phyloP scores from a whole-genome alignment of 1,284 basidiomycete genomes.

The Vanrija sp. region DNA sequence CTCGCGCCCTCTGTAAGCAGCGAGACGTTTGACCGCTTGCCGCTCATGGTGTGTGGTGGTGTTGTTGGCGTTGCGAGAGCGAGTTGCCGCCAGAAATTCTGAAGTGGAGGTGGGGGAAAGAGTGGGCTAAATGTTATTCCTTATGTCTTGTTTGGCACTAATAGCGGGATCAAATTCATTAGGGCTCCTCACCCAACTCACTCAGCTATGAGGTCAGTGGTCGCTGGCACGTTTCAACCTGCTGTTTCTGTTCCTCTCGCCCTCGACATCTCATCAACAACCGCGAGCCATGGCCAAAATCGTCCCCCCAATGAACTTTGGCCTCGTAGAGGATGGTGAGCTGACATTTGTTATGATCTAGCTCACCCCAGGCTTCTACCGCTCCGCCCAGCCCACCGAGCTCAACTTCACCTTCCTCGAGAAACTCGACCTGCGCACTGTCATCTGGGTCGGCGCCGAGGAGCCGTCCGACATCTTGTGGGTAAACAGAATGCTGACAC shows the following conservation, averaged over 20 bases:
- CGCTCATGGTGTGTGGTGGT: conserved; percentile 2
- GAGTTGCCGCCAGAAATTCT: neutral
- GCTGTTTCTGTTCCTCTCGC: neutral
- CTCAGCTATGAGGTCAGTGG: neutral
- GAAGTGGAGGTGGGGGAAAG: neutral
- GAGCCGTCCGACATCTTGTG: conserved; percentile 53
- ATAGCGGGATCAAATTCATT: neutral
- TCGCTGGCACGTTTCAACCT: neutral
- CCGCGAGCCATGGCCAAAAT: conserved; percentile 39
- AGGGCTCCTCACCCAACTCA: neutral
- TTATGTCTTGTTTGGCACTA: no score
- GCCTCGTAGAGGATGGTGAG: conserved; percentile 53
- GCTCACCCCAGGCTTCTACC: conserved; percentile 48
- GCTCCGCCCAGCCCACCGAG: conserved; percentile 55
- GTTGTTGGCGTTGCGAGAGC: neutral
- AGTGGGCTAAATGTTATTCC: no score
- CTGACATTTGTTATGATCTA: neutral
- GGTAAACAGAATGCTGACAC: no score
- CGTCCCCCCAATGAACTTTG: conserved; percentile 55
- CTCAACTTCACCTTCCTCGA: conserved; percentile 56
- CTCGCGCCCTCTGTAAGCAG: conserved; percentile 48
- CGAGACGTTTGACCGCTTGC: conserved; percentile 41
- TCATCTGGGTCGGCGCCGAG: conserved; percentile 57
- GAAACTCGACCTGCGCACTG: conserved; percentile 51
- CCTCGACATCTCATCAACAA: neutral